Evolutionary conservation across 2,329 filamentous ascomycete genomes (phyloP).

Genomic region (Cladosporium sp.): DNA sequence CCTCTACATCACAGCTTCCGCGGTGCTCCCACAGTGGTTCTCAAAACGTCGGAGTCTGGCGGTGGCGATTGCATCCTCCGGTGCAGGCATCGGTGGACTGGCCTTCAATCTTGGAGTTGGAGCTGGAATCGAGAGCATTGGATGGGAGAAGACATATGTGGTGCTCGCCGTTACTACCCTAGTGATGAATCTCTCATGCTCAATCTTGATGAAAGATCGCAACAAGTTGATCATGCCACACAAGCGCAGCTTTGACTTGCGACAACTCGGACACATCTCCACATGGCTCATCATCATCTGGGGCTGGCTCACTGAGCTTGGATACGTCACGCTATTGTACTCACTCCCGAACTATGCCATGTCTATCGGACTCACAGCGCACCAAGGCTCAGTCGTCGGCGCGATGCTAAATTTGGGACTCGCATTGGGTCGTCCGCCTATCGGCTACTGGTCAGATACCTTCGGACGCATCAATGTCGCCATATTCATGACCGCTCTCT

Average conservation of each 20-base stretch:
- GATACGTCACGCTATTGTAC: constrained; percentile 31
- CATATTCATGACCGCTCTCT: constrained; percentile 28
- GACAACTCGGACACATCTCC: constrained; percentile 26
- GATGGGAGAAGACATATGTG: background rate
- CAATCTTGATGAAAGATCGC: constrained; percentile 63
- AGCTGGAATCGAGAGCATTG: constrained; percentile 60
- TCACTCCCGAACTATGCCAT: constrained; percentile 32
- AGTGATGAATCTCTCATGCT: constrained; percentile 60
- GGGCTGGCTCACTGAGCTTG: constrained; percentile 31
- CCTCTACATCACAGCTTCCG: constrained; percentile 67
- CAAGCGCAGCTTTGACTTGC: constrained; percentile 25
- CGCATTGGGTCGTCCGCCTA: constrained; percentile 30
- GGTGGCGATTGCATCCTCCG: constrained; percentile 65
- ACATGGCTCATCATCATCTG: constrained; percentile 29
- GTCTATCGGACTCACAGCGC: background rate
- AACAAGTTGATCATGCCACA: constrained; percentile 27
- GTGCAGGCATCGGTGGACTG: constrained; percentile 72
- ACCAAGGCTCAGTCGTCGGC: constrained; percentile 24
- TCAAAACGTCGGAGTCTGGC: constrained; percentile 66
- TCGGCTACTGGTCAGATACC: constrained; percentile 29
- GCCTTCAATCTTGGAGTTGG: constrained; percentile 66
- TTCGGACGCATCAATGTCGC: constrained; percentile 34
- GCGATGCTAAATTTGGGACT: constrained; percentile 33
- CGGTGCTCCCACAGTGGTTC: constrained; percentile 73
- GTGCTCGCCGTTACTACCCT: background rate